Percentiles rank a stretch among this genome's conserved stretches.
phyloP scores from a whole-genome alignment of 1,139 yeast genomes.

The Candida sanyaensis region DNA sequence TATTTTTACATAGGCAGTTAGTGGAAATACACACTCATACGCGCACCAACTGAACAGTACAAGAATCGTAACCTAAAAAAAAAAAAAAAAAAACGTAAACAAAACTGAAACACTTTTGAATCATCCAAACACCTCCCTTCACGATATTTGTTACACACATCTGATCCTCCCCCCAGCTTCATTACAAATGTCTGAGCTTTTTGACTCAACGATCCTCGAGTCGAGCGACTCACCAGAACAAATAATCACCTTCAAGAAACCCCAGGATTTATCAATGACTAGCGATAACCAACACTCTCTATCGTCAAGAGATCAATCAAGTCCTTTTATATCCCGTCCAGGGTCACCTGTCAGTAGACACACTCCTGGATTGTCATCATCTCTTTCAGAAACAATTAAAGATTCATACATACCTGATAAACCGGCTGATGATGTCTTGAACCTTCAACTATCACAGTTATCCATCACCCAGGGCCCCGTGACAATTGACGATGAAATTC shows the following conservation, averaged over 20 bases:
- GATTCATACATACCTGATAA: conserved; percentile 10
- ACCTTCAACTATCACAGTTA: too few species aligned
- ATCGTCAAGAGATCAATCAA: conserved; percentile 8
- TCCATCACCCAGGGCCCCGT: too few species aligned
- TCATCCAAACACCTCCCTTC: too few species aligned
- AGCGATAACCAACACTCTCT: not conserved
- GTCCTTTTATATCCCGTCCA: conserved; percentile 34
- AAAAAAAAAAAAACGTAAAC: too few species aligned
- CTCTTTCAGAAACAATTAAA: not conserved
- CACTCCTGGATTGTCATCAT: conserved; percentile 7
- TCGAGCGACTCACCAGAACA: too few species aligned
- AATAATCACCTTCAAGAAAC: conserved; percentile 1
- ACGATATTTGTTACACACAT: too few species aligned
- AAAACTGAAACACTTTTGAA: too few species aligned
- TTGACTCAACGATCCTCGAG: too few species aligned
- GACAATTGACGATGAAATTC: not conserved
- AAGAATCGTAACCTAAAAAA: too few species aligned
- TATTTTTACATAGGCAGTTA: not conserved
- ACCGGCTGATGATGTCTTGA: not conserved
- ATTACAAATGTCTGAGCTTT: too few species aligned
- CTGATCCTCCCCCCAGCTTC: too few species aligned
- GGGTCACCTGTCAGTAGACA: conserved; percentile 4
- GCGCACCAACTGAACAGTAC: too few species aligned
- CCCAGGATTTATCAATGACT: conserved; percentile 3
- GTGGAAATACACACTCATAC: not conserved